A percentile compares a stretch with the other conserved stretches of the same genome.
Evolutionary conservation across 2,329 filamentous ascomycete genomes (phyloP).

Genomic region (Alternaria gaisen): DNA sequence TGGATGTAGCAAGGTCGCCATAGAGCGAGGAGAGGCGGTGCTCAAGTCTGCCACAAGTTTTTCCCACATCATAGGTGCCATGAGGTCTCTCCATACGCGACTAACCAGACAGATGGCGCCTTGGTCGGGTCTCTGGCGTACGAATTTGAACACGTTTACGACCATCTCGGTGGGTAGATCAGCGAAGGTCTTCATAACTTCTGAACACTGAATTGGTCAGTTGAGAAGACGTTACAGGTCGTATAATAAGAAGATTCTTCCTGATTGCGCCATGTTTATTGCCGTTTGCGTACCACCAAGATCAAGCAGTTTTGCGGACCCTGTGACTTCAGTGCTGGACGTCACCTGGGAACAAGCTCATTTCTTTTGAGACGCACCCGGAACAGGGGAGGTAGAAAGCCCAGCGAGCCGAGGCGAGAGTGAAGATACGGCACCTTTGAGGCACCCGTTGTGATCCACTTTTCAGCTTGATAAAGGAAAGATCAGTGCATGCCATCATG

Average conservation of each 20-base stretch:
- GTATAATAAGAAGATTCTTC: not conserved
- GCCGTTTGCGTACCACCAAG: not conserved
- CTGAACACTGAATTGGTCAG: too few relatives aligned
- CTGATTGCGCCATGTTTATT: not conserved
- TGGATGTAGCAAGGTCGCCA: too few relatives aligned
- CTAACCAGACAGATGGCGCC: not conserved
- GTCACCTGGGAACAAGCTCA: too few relatives aligned
- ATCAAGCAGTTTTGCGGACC: not conserved
- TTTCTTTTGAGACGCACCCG: too few relatives aligned
- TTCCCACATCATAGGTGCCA: not conserved
- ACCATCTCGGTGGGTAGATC: not conserved
- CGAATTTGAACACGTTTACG: not conserved
- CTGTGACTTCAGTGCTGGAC: fast-evolving
- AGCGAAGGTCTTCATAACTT: not conserved
- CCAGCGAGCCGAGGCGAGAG: too few relatives aligned
- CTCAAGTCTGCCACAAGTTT: fast-evolving
- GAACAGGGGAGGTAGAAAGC: too few relatives aligned
- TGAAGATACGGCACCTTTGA: too few relatives aligned
- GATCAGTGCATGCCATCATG: too few relatives aligned
- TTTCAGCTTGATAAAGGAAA: too few relatives aligned
- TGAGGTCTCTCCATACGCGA: not conserved
- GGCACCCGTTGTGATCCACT: too few relatives aligned
- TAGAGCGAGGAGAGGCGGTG: too few relatives aligned
- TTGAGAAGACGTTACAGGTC: not conserved
- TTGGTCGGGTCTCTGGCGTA: not conserved